Evolutionary conservation across 2,329 filamentous ascomycete species (phyloP), one percentile per base, ranked within the genome.

Genomic region (Colletotrichum sp.): DNA sequence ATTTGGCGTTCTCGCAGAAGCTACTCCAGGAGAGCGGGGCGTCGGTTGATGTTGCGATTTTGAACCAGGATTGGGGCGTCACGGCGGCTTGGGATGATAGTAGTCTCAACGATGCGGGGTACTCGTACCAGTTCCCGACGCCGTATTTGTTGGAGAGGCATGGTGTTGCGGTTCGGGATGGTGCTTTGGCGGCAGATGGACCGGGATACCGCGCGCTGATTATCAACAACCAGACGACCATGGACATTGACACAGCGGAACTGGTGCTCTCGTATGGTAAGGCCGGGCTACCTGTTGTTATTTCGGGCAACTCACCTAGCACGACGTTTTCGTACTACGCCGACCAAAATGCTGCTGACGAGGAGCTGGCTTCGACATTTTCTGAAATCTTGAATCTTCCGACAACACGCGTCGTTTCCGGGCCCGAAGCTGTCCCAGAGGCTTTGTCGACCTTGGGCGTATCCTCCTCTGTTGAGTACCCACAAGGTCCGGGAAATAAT

Each of bases 91-190:
- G 55, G 55, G 55, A 18, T 2, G 55, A 59, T 59, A 28, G 21
- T 12, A 18, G 5, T 2, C 55, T 59, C 55, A 59, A 59, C 16
- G 55, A 59, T 10, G 55, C 55, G 21, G 55, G 55, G 9, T 59
- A 59, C 15, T 59, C 55, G 13, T 59, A 59, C 55, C 55, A 59
- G 26, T 59, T 28, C 3, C 24, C 55, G 15, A 28, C 24, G 26
- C 55, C 55, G 26, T 59, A 59, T 28, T 4, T 59, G 21, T 18
- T 59, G 24, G 2, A 59, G 55, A 28, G 10, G 26, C 55, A 59
- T 0, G 26, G 6, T 3, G 24, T 59, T 28, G 16, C 55, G 0
- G 55, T 59, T 59, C 24, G 3, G 0, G 24, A 59, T 28, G 55
- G 15, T 0, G 24, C 6, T 3, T 28, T 59, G 26, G 55, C 24